Percentiles rank a stretch among this genome's conserved stretches.
phyloP scores from a whole-genome alignment of 176 grass and related monocot genomes.

The Microstegium vimineum region DNA sequence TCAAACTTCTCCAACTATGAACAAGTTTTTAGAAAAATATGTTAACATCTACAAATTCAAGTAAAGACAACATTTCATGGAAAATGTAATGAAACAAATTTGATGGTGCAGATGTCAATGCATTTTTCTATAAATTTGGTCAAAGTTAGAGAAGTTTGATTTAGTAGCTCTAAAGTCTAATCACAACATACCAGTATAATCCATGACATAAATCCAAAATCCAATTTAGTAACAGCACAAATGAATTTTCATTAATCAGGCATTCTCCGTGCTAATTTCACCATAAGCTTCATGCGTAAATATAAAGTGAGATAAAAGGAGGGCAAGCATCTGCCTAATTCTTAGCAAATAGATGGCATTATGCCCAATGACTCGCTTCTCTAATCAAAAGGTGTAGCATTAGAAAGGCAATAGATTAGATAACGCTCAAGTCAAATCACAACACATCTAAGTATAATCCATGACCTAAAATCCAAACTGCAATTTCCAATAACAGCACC shows the following conservation, averaged over 20 bases:
- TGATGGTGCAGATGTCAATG: neutral
- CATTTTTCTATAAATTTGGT: too few species aligned
- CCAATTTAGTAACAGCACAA: neutral
- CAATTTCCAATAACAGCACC: neutral
- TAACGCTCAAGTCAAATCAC: neutral
- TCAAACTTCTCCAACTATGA: neutral
- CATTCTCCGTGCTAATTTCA: neutral
- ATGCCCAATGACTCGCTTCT: neutral
- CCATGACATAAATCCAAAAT: neutral
- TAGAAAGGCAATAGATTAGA: neutral
- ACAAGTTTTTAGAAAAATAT: too few species aligned
- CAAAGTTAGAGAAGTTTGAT: neutral
- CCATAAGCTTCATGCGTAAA: neutral
- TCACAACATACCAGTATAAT: neutral
- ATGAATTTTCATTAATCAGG: neutral
- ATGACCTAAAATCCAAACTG: neutral
- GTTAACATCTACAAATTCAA: too few species aligned
- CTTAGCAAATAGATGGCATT: neutral
- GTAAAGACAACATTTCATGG: too few species aligned
- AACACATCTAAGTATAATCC: constrained; percentile 10
- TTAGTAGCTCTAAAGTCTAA: neutral
- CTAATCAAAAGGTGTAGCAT: neutral
- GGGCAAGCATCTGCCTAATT: neutral
- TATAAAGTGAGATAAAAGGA: neutral
- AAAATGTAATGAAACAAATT: too few species aligned